These are phyloP conservation scores for Hygrophila difformis DNA, from an alignment of 257 asterid genomes.

Conservation along the genomic window DNA sequence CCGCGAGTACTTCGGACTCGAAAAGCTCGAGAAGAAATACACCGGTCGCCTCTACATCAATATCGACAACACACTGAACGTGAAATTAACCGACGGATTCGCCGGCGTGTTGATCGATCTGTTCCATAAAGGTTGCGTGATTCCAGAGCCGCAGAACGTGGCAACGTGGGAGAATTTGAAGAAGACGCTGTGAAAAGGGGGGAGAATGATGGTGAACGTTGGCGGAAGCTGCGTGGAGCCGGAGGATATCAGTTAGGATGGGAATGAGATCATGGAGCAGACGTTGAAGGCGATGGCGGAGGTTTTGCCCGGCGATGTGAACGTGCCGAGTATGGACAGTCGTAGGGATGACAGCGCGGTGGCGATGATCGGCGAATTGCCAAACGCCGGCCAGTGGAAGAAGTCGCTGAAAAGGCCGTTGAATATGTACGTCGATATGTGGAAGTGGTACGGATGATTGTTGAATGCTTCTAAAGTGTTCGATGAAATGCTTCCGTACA, in stretches of 20 bases:
- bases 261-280: conserved; percentile 57
- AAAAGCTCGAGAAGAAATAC: conserved; percentile 47
- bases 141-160: conserved; percentile 21
- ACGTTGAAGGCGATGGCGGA: conserved; percentile 23
- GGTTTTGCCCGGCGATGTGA: too few relatives aligned
- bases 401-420: conserved; percentile 39
- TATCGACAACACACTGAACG: conserved; percentile 56
- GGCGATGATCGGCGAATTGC: conserved; percentile 58
- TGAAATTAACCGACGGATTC: conserved; percentile 40
- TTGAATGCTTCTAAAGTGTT: too few relatives aligned
- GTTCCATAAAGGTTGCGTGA: conserved; percentile 61
- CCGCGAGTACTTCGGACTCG: conserved; percentile 62
- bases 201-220: conserved; percentile 78
- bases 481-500: too few relatives aligned
- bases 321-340: conserved; percentile 1
- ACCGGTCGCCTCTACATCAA: conserved; percentile 40
- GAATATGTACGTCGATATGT: conserved; percentile 57
- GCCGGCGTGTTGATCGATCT: conserved; percentile 66
- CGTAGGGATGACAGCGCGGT: conserved; percentile 62
- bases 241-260: conserved; percentile 63
- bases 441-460: conserved; percentile 28
- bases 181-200: conserved; percentile 38
- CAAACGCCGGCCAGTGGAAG: conserved; percentile 48
- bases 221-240: conserved; percentile 93
- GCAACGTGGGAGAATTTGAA: conserved; percentile 60